phyloP scores from a whole-genome alignment of 495 filamentous ascomycete species.

The Jackrogersella multiformis region DNA sequence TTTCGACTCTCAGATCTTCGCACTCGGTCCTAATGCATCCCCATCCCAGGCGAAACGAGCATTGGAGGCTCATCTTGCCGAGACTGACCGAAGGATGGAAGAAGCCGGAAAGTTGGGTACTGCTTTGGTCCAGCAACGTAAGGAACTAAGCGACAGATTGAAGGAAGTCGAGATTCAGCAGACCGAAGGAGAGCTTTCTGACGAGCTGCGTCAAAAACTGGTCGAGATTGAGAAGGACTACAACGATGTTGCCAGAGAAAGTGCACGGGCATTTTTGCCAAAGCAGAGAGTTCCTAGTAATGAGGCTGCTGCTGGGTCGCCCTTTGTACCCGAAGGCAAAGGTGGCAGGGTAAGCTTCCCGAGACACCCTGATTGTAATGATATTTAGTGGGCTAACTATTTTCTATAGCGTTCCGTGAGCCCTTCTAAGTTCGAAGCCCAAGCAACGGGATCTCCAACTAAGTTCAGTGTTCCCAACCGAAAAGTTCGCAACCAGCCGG shows the following conservation, averaged over 20 bases:
- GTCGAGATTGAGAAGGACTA: constrained; percentile 92
- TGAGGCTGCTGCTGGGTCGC: constrained; percentile 69
- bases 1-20: constrained; percentile 81
- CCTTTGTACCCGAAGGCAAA: constrained; percentile 66
- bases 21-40: constrained; percentile 77
- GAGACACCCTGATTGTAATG: not conserved
- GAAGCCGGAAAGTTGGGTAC: constrained; percentile 89
- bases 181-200: constrained; percentile 80
- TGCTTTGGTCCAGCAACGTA: constrained; percentile 83
- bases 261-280: constrained; percentile 86
- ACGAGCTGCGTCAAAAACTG: constrained; percentile 83
- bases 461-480: constrained; percentile 86
- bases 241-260: constrained; percentile 91
- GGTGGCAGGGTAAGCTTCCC: constrained; percentile 59
- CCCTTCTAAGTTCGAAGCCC: constrained; percentile 82
- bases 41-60: constrained; percentile 87
- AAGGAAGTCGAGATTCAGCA: constrained; percentile 85
- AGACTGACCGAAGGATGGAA: constrained; percentile 89
- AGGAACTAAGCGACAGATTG: constrained; percentile 79
- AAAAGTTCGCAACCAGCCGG: constrained; percentile 89
- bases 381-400: constrained; percentile 34
- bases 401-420: constrained; percentile 69
- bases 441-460: constrained; percentile 86
- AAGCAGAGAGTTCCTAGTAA: constrained; percentile 77
- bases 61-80: constrained; percentile 87